phyloP scores from a whole-genome alignment of 2,329 filamentous ascomycete species.

The Rutstroemia sp. region DNA sequence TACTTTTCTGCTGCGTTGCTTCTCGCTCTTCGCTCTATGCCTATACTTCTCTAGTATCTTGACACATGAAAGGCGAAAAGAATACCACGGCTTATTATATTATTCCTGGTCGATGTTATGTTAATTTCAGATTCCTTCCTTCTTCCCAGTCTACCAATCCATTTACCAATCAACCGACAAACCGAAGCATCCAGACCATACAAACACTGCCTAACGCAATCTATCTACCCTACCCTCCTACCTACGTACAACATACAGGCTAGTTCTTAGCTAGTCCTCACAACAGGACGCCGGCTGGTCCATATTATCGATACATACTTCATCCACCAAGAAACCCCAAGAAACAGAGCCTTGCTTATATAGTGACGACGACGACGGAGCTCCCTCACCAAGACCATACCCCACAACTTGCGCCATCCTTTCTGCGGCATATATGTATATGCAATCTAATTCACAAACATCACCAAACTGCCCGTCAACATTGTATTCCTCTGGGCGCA shows the following conservation, averaged over 20 bases:
- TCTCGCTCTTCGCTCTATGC: no score
- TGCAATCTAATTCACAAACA: conserved; percentile 12
- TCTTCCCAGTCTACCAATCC: not conserved
- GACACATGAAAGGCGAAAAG: no score
- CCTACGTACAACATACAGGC: no score
- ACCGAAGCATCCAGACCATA: not conserved
- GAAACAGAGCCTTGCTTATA: conserved; percentile 25
- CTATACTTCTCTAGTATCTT: no score
- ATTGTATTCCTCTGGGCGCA: conserved; percentile 22
- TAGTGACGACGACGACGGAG: conserved; percentile 19
- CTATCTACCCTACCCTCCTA: no score
- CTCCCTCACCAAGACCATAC: conserved; percentile 1
- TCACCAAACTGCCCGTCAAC: conserved; percentile 15
- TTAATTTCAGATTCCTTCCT: not conserved
- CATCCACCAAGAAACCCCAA: conserved; percentile 5
- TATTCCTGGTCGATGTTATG: no score
- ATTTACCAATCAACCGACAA: not conserved
- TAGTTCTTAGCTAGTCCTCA: no score
- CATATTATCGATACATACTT: not conserved
- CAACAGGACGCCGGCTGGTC: not conserved
- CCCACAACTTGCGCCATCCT: conserved; percentile 7
- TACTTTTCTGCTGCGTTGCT: no score
- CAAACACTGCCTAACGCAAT: not conserved
- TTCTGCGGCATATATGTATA: conserved; percentile 10
- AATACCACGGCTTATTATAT: no score